Evolutionary conservation across 2,329 filamentous ascomycete genomes (phyloP), one percentile per base, ranked within the genome.

Genomic region (Cyclaneusma minus): DNA sequence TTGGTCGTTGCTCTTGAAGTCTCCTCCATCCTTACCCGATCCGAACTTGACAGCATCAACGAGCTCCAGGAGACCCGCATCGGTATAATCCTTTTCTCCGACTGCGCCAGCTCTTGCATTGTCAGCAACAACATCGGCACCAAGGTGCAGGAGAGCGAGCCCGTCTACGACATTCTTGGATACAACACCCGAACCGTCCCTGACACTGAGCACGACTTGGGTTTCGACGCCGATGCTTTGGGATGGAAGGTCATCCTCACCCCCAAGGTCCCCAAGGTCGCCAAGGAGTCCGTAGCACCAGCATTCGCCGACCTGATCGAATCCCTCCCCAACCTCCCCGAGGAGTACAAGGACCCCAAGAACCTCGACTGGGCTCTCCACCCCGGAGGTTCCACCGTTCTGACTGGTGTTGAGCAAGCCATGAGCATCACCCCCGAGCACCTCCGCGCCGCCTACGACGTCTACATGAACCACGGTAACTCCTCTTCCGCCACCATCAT

Each of bases 311-410:
- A 64, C 14, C 56, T 78, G 9, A 41, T 73, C 16, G 48, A 58
- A 5, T 58, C 58, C 6, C 43, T 64, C 13, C 49, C 40, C 29
- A 42, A 50, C 1, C 47, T 69, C 3, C 62, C 65, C 1, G 40
- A 45, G 4, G 39, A 47, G 6, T 62, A 62, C 38, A 41, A 46
- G n/a, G 35, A 44, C 0, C 54, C 72, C 0, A 45, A 55, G 0
- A 65, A 75, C 32, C 78, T 77, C 36, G 75, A 81, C 52, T 81
- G 75, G 75, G 75, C 73, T 1, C 62, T 81, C 43, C 75, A 81
- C 38, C 75, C 75, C 0, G 75, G 75, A 4, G 75, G 75, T 11
- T 58, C 68, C 1, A 69, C 71, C 1, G 76, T 81, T 21, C 52
- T 81, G 3, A 60, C 68, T 0, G 70, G 71, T 1, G 68, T 74